Base-by-base conservation (phyloP, 257 asterid species). In the Eustoma russellianum region DNA sequence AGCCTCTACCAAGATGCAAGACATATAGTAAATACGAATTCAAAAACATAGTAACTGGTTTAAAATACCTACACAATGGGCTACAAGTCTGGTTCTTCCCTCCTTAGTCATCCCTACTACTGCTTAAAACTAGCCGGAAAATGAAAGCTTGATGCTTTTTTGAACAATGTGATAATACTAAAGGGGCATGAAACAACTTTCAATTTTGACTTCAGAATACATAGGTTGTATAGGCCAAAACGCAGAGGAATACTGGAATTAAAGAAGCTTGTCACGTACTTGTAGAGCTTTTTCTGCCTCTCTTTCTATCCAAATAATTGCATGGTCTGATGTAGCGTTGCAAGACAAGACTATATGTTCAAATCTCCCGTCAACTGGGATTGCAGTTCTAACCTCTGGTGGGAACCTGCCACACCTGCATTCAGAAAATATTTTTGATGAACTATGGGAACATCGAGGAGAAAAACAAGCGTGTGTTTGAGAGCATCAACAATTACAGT, bases 301-400 rank as follows among this genome's bases (percentile, higher is more conserved):
- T 70, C 88, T 68, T 73, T 84, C 85, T 48, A 91, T 91, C 95
- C 96, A 91, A 45, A 87, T 56, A 65, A 91, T 91, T 59, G 79
- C 95, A 68, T 91, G 98, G 74, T 91, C 98, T 41, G 98, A 79
- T 38, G 86, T 87, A 47, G 94, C 96, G 41, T 91, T 82, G 82
- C 95, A 77, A 28, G 98, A 87, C 67, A 91, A 66, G 38, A 91
- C 98, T 35, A 91, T 87, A 66, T 91, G 98, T 65, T 91, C 96
- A 19, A 91, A 91, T 70, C 98, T 84, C 63, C 94, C 98, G 50
- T 91, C 98, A 70, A 91, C 96, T 0, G 96, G 98, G 51, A 91
- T 91, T 48, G 96, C 95, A 46, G 98, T 91, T 76, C 95, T 79
- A 47, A 87, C 95, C 61, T 80, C 93, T 16, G 98, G 98, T 59